Conservation (phyloP, 164 flowering plant genomes). For the Kingdonia uniflora region DNA sequence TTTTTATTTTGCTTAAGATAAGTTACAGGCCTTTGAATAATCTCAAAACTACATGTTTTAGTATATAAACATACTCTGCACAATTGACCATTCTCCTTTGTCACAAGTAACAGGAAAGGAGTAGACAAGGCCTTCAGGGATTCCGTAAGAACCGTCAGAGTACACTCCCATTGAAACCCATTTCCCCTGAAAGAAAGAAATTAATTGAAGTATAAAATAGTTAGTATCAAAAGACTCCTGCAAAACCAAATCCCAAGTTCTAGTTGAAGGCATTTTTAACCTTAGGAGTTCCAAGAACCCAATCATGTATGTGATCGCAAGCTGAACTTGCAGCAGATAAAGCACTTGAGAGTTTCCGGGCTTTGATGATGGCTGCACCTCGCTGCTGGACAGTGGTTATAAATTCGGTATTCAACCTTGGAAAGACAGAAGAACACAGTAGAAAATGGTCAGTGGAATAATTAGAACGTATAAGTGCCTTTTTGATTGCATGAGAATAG, state of each 20-base stretch:
- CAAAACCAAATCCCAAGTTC: background rate
- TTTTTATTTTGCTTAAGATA: background rate
- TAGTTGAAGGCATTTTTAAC: constrained; percentile 15
- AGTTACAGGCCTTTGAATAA: no score
- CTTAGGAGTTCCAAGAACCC: constrained; percentile 84
- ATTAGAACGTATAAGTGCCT: no score
- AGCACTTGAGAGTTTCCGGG: constrained; percentile 81
- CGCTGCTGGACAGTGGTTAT: constrained; percentile 68
- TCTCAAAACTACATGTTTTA: no score
- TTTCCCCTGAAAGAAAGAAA: constrained; percentile 41
- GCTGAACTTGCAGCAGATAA: constrained; percentile 88
- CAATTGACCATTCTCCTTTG: constrained; percentile 82
- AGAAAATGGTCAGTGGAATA: background rate
- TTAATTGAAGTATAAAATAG: background rate
- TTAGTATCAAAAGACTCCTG: background rate
- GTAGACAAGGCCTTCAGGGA: constrained; percentile 63
- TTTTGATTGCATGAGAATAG: no score
- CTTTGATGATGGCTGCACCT: constrained; percentile 75
- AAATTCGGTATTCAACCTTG: constrained; percentile 64
- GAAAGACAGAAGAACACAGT: background rate
- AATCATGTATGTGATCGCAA: constrained; percentile 82
- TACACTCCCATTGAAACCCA: constrained; percentile 95
- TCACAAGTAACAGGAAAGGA: constrained; percentile 89
- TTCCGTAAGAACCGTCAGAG: constrained; percentile 85
- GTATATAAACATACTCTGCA: constrained; percentile 41